Percentiles rank a stretch among this genome's conserved stretches.
Conservation (phyloP, 345 rosid genomes). For the Psidium guajava region DNA sequence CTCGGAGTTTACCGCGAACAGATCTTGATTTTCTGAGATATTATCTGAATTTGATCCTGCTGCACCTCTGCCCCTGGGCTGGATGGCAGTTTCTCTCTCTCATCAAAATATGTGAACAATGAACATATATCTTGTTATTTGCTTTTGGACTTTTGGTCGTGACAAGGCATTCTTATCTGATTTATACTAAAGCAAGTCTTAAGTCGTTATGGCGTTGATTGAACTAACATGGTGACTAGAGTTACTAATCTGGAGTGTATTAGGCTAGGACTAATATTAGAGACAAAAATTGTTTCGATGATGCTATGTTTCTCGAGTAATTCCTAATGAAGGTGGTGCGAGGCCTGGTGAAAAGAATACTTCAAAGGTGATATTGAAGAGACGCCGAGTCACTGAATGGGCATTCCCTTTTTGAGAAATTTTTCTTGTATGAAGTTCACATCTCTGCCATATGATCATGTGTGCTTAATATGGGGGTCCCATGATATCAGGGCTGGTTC, state of each 20-base stretch:
- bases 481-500: neutral
- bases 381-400: neutral
- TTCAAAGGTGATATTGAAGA: neutral
- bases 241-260: neutral
- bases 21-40: neutral
- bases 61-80: neutral
- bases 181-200: neutral
- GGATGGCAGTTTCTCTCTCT: neutral
- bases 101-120: neutral
- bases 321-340: neutral
- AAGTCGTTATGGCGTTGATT: neutral
- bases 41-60: neutral
- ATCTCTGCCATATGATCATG: neutral
- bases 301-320: neutral
- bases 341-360: neutral
- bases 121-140: neutral
- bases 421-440: neutral
- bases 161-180: neutral
- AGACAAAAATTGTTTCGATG: neutral
- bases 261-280: neutral
- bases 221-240: neutral
- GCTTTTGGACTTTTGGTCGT: neutral
- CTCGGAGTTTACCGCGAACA: neutral
- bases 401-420: neutral
- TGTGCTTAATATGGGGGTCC: neutral